phyloP scores from a whole-genome alignment of 306 rosid genomes.

The Fragaria iinumae region DNA sequence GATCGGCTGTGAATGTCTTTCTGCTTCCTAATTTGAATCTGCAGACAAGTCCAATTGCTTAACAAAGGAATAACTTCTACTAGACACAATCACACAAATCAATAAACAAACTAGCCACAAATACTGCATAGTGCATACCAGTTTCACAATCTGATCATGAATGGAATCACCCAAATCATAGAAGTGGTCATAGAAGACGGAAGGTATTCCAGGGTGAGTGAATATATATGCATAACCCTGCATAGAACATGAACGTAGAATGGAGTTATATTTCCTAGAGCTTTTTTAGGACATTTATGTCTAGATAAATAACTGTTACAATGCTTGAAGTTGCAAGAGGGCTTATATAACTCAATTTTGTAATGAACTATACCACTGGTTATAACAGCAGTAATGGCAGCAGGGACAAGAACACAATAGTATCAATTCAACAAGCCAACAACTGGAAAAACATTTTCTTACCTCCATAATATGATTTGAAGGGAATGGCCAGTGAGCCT shows the following conservation, averaged over 20 bases:
- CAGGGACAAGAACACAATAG: background rate
- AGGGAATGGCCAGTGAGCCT: conserved; percentile 98
- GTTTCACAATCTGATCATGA: conserved; percentile 71
- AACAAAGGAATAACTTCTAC: background rate
- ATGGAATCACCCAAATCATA: conserved; percentile 61
- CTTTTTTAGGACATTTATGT: background rate
- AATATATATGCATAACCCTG: conserved; percentile 92
- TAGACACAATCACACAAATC: background rate
- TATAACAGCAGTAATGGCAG: background rate
- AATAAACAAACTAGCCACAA: background rate
- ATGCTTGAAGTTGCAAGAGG: background rate
- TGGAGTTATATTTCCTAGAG: background rate
- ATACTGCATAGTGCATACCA: conserved; percentile 48
- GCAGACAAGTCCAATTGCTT: conserved; percentile 29
- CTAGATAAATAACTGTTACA: background rate
- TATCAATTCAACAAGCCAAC: background rate
- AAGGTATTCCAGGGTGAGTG: conserved; percentile 92
- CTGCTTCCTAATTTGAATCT: conserved; percentile 74
- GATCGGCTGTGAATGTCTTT: conserved; percentile 79
- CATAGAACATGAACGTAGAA: background rate
- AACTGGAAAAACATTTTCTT: conserved; percentile 5
- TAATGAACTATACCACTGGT: background rate
- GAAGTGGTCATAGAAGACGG: conserved; percentile 88
- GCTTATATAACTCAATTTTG: background rate
- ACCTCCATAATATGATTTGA: conserved; percentile 86